Evolutionary conservation across 441 rosid genomes (phyloP), one percentile per base, ranked within the genome.

Genomic region (Capsella rubella): DNA sequence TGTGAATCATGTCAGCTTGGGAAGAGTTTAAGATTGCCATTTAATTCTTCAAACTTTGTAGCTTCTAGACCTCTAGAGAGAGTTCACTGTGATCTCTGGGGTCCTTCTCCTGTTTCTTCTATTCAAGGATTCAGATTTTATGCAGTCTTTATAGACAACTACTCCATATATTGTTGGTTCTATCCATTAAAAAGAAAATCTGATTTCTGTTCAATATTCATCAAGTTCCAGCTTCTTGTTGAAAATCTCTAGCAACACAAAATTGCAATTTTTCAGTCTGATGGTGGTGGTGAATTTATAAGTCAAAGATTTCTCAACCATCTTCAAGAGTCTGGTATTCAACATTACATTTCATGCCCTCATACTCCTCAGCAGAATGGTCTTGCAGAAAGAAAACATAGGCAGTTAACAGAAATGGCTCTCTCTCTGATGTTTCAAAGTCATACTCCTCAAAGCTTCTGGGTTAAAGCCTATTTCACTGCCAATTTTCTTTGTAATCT

Each of bases 271-370:
- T 39, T 35, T 37, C 47, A 34, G 1, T n/a, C 28, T 4, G 45
- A 57, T 15, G 63, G 63, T 0, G 28, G 58, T 0, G 60, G 11
- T 0, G 60, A 55, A 16, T 58, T 58, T 1, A 34, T 1, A 0
- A 55, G 21, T 2, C 4, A 18, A 2, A 2, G 10, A 0, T 55
- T 55, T 3, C 0, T 16, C 0, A 11, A 11, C 8, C 3, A 46
- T 35, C 0, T 2, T 58, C 29, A 58, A 9, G 0, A 16, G 0
- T 16, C 2, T 0, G 34, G 66, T 0, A 61, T 61, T 0, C 4
- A 27, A 8, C 35, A 40, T 0, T 5, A 0, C 6, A 42, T 61
- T 0, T 42, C 51, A 0, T 61, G 66, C 0, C 51, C 37, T 0
- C 12, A 42, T 1, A 61, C 49, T 3, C 51, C 66, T 0, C 21